Evolutionary conservation across 495 filamentous ascomycete genomes (phyloP).

Genomic region (Schizothecium vesticola): DNA sequence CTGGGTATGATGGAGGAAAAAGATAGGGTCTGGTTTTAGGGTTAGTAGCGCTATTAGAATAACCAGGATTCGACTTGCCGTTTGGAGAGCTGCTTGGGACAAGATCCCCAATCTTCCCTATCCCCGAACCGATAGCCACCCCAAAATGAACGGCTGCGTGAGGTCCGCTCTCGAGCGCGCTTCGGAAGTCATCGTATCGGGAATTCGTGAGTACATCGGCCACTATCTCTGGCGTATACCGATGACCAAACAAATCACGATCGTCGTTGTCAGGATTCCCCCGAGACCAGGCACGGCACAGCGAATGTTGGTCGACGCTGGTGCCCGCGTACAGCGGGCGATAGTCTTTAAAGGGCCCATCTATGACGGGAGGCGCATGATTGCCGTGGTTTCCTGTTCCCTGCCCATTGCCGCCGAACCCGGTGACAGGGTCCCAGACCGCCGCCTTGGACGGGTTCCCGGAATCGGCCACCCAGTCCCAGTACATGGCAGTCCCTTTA

Average conservation of each 20-base stretch:
- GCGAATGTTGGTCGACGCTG: background rate
- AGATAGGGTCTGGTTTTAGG: background rate
- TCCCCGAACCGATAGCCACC: background rate
- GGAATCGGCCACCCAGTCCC: slow-evolving; percentile 5
- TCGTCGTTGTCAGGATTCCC: background rate
- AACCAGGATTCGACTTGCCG: background rate
- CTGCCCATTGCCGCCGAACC: slow-evolving; percentile 5
- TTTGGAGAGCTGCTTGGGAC: slow-evolving; percentile 4
- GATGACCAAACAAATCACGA: background rate
- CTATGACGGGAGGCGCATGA: background rate
- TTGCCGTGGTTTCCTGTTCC: background rate
- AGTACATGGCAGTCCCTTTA: slow-evolving; percentile 9
- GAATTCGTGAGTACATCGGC: background rate
- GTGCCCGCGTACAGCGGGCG: background rate
- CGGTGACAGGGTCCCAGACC: slow-evolving; percentile 6
- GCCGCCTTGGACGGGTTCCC: background rate
- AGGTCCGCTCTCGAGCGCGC: background rate
- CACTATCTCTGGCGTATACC: background rate
- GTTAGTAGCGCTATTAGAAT: background rate
- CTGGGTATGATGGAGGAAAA: slow-evolving; percentile 2
- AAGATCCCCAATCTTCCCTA: background rate
- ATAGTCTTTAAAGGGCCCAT: background rate
- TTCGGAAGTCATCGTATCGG: slow-evolving; percentile 3
- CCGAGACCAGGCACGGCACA: background rate
- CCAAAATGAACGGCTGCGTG: slow-evolving; percentile 6